Evolutionary conservation across 1,284 basidiomycete species (phyloP).

Genomic region (Trichosporon ovoides): DNA sequence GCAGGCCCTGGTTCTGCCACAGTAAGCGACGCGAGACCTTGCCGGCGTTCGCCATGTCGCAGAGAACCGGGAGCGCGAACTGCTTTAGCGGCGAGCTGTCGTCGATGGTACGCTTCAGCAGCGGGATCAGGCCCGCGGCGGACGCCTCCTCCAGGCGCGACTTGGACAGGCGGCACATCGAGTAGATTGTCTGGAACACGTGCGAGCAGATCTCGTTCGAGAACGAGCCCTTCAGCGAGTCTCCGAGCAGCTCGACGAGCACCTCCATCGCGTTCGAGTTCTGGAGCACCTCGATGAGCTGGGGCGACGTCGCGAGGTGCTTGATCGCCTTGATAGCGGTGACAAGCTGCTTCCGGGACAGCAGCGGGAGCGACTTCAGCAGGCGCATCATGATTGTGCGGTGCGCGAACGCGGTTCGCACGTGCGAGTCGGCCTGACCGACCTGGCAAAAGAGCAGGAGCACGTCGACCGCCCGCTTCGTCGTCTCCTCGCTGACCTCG

Average conservation of each 20-base stretch:
- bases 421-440: constrained; percentile 86
- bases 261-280: constrained; percentile 94
- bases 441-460: constrained; percentile 91
- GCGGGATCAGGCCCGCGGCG: constrained; percentile 86
- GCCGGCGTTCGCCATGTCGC: constrained; percentile 87
- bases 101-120: constrained; percentile 78
- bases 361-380: constrained; percentile 71
- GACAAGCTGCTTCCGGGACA: constrained; percentile 77
- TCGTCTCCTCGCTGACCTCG: constrained; percentile 65
- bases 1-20: constrained; percentile 80
- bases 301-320: constrained; percentile 87
- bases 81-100: constrained; percentile 88
- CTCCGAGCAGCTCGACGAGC: constrained; percentile 73
- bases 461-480: constrained; percentile 82
- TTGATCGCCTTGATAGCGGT: constrained; percentile 91
- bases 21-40: constrained; percentile 80
- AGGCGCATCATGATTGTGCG: constrained; percentile 80
- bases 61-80: constrained; percentile 92
- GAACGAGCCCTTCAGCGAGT: constrained; percentile 70
- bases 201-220: constrained; percentile 74
- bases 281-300: constrained; percentile 83
- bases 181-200: constrained; percentile 91
- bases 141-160: constrained; percentile 93
- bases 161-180: constrained; percentile 89
- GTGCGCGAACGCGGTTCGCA: constrained; percentile 82